Percentiles rank a stretch among this genome's conserved stretches.
Evolutionary conservation across 805 yeast species (phyloP).

Genomic region (Saccharomycopsis schoenii): DNA sequence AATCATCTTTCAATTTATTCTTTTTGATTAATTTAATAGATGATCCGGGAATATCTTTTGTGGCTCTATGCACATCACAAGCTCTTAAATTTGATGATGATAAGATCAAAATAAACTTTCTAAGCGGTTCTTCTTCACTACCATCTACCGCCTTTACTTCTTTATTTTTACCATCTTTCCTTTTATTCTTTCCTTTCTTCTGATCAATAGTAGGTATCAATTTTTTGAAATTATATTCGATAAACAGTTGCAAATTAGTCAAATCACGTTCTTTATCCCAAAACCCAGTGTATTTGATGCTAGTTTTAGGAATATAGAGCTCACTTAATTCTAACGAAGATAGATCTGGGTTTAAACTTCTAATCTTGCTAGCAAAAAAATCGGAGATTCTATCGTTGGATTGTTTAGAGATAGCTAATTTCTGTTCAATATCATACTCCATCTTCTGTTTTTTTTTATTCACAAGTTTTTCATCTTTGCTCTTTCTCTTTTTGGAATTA

Average conservation of each 20-base stretch:
- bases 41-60: constrained; percentile 37
- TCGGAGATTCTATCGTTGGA: constrained; percentile 58
- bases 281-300: constrained; percentile 48
- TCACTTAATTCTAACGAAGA: constrained; percentile 72
- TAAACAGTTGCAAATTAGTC: constrained; percentile 45
- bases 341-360: constrained; percentile 51
- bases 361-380: constrained; percentile 49
- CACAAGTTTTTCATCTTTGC: constrained; percentile 35
- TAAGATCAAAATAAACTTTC: constrained; percentile 27
- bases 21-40: constrained; percentile 67
- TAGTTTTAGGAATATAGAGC: constrained; percentile 41
- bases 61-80: constrained; percentile 70
- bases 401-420: constrained; percentile 42
- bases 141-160: constrained; percentile 18
- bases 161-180: constrained; percentile 10
- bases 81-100: constrained; percentile 80
- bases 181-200: not conserved
- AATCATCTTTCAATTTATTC: constrained; percentile 59
- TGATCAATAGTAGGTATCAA: constrained; percentile 24
- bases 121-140: constrained; percentile 17
- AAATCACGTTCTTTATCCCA: constrained; percentile 44
- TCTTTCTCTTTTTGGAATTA: constrained; percentile 17
- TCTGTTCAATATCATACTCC: constrained; percentile 53
- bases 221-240: constrained; percentile 40
- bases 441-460: constrained; percentile 58